These are phyloP conservation scores for Fistulifera pelliculosa DNA, from an alignment of 108 stramenopile species.

Conservation along the genomic window DNA sequence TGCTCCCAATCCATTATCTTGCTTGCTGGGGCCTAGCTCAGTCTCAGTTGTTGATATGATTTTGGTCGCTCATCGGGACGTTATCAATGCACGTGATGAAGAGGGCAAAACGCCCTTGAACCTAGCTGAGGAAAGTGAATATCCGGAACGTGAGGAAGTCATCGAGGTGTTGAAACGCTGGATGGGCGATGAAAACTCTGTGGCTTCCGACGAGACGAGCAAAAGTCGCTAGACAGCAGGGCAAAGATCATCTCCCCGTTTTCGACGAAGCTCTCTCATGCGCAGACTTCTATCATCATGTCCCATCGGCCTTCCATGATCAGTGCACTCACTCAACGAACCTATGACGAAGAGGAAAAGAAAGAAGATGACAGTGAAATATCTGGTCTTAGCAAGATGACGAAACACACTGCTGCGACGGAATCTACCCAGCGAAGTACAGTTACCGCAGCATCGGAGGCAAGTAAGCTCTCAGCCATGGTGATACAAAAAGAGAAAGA, in stretches of 20 bases:
- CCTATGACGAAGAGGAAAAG: background rate
- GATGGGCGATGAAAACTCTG: slow-evolving; percentile 9
- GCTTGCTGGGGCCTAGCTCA: slow-evolving; percentile 64
- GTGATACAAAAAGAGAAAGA: slow-evolving; percentile 1
- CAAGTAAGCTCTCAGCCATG: background rate
- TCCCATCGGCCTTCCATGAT: background rate
- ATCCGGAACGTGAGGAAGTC: slow-evolving; percentile 35
- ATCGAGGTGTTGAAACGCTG: slow-evolving; percentile 30
- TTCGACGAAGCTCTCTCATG: no score
- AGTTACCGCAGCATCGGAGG: background rate
- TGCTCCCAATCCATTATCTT: slow-evolving; percentile 78
- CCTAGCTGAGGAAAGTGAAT: slow-evolving; percentile 56
- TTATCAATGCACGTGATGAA: slow-evolving; percentile 36
- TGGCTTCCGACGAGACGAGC: slow-evolving; percentile 2
- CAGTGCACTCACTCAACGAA: background rate
- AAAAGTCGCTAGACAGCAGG: background rate
- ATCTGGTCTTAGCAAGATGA: background rate
- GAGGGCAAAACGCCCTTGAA: slow-evolving; percentile 67
- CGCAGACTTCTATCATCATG: no score
- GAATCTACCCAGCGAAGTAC: background rate
- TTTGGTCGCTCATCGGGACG: slow-evolving; percentile 55
- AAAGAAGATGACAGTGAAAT: background rate
- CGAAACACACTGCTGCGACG: no score
- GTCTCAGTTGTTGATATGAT: slow-evolving; percentile 66
- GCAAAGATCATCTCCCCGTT: no score